phyloP scores from a whole-genome alignment of 306 rosid species.

The Pyrus pyrifolia region DNA sequence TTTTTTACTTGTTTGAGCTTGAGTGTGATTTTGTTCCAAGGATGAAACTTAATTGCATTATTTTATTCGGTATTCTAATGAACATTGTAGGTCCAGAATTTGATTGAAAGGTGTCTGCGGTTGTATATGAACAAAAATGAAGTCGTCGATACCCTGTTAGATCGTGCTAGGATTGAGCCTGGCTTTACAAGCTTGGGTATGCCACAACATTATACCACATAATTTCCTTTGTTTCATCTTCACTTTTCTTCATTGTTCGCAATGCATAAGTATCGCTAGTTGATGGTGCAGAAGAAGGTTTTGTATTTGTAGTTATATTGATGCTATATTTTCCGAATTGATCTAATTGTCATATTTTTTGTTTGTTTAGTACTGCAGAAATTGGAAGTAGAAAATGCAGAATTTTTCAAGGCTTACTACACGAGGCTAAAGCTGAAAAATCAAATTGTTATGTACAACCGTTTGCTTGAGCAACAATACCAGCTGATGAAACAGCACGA shows the following conservation, averaged over 20 bases:
- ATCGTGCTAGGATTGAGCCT: conserved; percentile 11
- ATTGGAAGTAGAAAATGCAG: conserved; percentile 11
- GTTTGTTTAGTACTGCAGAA: conserved; percentile 1
- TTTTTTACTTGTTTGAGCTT: not conserved
- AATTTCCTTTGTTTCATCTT: not conserved
- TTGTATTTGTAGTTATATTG: not conserved
- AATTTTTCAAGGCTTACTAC: conserved; percentile 12
- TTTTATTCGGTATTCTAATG: not conserved
- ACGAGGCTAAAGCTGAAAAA: not conserved
- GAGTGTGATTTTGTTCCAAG: not conserved
- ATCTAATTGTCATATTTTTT: not conserved
- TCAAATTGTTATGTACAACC: not conserved
- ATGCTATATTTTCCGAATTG: not conserved
- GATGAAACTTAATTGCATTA: not conserved
- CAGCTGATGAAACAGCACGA: conserved; percentile 1
- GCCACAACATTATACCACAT: not conserved
- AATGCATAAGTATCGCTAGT: not conserved
- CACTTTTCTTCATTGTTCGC: not conserved
- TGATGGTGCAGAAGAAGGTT: not conserved
- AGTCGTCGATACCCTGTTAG: not conserved
- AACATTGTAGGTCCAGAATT: conserved; percentile 13
- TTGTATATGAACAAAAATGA: conserved; percentile 7
- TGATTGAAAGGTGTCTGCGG: conserved; percentile 18
- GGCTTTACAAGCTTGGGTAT: conserved; percentile 14
- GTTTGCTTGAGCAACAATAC: conserved; percentile 6